Evolutionary conservation across 1,284 basidiomycete species (phyloP), one percentile per base, ranked within the genome.

Genomic region (Ceratobasidium sp.): DNA sequence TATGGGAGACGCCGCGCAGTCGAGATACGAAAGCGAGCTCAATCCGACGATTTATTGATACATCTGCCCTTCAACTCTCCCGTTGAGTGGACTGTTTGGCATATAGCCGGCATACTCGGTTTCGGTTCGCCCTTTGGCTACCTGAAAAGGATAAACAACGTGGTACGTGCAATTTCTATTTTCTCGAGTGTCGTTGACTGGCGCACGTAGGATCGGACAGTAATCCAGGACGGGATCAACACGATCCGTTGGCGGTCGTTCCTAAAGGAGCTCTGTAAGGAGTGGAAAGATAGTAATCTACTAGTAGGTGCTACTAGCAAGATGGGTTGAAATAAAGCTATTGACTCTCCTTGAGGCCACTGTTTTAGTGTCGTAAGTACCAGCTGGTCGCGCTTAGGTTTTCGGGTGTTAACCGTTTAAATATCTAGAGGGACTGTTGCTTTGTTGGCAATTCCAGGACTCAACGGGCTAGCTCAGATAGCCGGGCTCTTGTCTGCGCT

Each of bases 231-330:
- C 20, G 66, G 66, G n/a, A 53, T 68, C 10, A 68, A 68, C 28
- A 53, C 49, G 13, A 53, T 68, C 10, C 66, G 66, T 2, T 68
- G 66, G 66, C 51, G 46, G 26, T 10, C 49, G 6, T 53, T 68
- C 7, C 12, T 68, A 6, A 68, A 68, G 18, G 46, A 51, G 18
- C 26, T 68, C 10, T 68, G 66, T 33, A 49, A 53, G 20, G 66
- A 68, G 26, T 68, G 66, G 66, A 39, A 46, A 4, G 66, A 68
- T 53, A 51, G 46, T 26, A 68, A 68, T 39, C 66, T 68, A 3
- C 28, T 68, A 6, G 66, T 53, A n/a, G 53, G 66, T 53, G 3
- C 7, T 9, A 18, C 44, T 23, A 12, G 3, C n/a, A 44, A 49
- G 9, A 23, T 23, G 23, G 23, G 42, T 23, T 5, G 6, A 26